phyloP scores from a whole-genome alignment of 208 protist genomes.

The Spironucleus salmonicida region DNA sequence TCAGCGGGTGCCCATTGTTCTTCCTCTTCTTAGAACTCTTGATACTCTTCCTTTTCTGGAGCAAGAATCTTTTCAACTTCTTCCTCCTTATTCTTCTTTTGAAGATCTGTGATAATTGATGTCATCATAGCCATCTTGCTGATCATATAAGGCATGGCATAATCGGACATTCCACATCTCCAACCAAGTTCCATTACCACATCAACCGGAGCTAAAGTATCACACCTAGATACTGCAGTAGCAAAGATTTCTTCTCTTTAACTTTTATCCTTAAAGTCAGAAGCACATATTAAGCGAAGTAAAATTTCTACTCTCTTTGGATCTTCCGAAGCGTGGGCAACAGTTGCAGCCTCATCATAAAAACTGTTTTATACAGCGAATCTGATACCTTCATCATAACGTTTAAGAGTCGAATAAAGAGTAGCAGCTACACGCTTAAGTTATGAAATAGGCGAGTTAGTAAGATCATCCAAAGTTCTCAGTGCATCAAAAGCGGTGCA shows the following conservation, averaged over 20 bases:
- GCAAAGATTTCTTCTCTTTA: constrained; percentile 69
- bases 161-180: constrained; percentile 81
- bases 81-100: no score
- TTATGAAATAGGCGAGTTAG: background rate
- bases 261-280: background rate
- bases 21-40: no score
- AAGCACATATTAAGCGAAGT: background rate
- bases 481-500: background rate
- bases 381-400: constrained; percentile 25
- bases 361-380: background rate
- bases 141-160: constrained; percentile 95
- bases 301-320: background rate
- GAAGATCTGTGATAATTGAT: no score
- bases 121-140: no score
- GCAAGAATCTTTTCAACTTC: no score
- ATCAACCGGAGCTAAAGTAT: constrained; percentile 67
- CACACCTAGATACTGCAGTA: constrained; percentile 85
- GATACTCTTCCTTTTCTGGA: no score
- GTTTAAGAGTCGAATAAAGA: background rate
- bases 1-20: no score
- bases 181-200: constrained; percentile 92
- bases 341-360: constrained; percentile 25
- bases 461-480: background rate
- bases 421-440: background rate
- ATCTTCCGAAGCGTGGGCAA: background rate